Percentiles rank a stretch among this genome's conserved stretches.
These are phyloP conservation scores for Phytophthora multivora DNA, from an alignment of 352 stramenopile species.

Conservation along the genomic window DNA sequence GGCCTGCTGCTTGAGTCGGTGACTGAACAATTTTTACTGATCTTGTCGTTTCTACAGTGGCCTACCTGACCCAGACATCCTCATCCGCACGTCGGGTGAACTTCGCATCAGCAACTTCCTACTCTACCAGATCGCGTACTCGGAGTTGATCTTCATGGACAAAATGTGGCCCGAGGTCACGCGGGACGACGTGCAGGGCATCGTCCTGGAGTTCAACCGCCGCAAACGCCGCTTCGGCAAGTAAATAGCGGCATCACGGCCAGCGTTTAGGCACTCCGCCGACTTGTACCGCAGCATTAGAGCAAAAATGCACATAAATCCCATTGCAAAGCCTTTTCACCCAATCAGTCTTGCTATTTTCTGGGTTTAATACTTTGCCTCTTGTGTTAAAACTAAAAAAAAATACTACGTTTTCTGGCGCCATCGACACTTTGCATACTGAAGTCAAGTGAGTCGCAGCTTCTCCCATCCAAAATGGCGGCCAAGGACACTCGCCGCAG, in stretches of 20 bases:
- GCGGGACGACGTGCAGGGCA: conserved; percentile 70
- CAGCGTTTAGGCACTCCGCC: neutral
- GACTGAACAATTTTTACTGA: neutral
- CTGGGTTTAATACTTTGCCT: no score
- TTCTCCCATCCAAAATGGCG: conserved; percentile 21
- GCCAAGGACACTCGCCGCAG: conserved; percentile 29
- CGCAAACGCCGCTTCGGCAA: conserved; percentile 92
- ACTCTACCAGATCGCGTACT: conserved; percentile 95
- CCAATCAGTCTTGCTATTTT: no score
- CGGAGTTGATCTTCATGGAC: conserved; percentile 95
- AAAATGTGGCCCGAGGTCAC: conserved; percentile 97
- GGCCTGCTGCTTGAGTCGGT: no score
- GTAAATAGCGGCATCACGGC: conserved; percentile 34
- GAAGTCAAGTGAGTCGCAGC: conserved; percentile 18
- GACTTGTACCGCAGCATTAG: neutral
- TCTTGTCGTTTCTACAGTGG: conserved; percentile 42
- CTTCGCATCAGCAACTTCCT: conserved; percentile 96
- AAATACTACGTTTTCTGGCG: conserved; percentile 10
- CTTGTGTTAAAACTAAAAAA: conserved; percentile 3
- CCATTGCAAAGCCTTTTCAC: no score
- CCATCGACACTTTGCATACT: conserved; percentile 29
- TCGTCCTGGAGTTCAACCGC: conserved; percentile 87
- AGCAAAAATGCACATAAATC: conserved; percentile 14
- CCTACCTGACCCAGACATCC: conserved; percentile 92
- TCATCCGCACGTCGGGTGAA: conserved; percentile 96